Conservation (phyloP, 2,329 filamentous ascomycete genomes). For the Diaporthe citriasiana region DNA sequence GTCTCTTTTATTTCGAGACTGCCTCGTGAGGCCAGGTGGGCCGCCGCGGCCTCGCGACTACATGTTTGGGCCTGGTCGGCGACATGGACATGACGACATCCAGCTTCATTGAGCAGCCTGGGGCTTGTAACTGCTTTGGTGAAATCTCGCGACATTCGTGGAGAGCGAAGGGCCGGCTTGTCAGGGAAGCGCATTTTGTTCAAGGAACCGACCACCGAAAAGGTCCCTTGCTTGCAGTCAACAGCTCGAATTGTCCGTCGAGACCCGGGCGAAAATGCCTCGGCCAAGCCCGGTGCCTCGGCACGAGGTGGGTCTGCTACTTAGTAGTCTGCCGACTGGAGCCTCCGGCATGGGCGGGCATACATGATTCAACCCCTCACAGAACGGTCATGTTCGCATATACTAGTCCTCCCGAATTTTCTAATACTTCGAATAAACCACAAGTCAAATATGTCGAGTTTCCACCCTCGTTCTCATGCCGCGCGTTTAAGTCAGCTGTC, state of each 20-base stretch:
- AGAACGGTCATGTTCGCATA: not conserved
- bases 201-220: not conserved
- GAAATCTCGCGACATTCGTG: not conserved
- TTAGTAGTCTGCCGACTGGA: conserved; percentile 2
- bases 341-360: not conserved
- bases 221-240: not conserved
- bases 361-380: too few relatives aligned
- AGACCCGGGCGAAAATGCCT: conserved; percentile 4
- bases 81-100: conserved; percentile 11
- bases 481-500: not conserved
- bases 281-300: conserved; percentile 25
- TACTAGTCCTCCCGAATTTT: not conserved
- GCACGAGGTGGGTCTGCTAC: conserved; percentile 11
- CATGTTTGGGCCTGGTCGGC: not conserved
- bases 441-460: too few relatives aligned
- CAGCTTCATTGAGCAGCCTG: not conserved
- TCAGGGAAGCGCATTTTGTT: not conserved
- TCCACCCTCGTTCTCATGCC: not conserved
- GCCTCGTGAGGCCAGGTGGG: not conserved
- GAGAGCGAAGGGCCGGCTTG: conserved; percentile 1
- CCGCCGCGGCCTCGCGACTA: conserved; percentile 16
- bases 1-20: not conserved
- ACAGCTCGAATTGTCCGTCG: not conserved
- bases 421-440: not conserved
- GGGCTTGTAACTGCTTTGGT: too few relatives aligned